Conservation (phyloP, 805 yeast genomes). For the Metschnikowia kunwiensis region DNA sequence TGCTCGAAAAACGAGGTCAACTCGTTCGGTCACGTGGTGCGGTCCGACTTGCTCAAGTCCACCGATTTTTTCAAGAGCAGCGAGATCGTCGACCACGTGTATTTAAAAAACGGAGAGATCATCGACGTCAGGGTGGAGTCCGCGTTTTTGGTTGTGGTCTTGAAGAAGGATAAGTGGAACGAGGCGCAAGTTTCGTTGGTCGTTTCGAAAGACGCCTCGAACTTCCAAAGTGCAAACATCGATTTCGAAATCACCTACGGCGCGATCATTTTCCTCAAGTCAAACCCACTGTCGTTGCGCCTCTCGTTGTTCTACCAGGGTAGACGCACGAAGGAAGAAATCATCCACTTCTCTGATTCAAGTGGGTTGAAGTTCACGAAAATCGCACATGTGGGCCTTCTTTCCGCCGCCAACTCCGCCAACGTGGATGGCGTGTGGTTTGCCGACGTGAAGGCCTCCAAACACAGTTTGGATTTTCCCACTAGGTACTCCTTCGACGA, state of each 20-base stretch:
- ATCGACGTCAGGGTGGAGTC: constrained; percentile 36
- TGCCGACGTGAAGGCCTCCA: constrained; percentile 35
- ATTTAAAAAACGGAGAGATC: constrained; percentile 31
- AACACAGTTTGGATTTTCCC: constrained; percentile 9
- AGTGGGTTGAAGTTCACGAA: constrained; percentile 50
- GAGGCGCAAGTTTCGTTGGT: constrained; percentile 36
- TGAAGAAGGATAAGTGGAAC: constrained; percentile 43
- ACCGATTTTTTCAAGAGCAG: constrained; percentile 41
- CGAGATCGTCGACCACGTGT: constrained; percentile 21
- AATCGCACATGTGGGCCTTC: constrained; percentile 37
- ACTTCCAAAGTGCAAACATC: constrained; percentile 40
- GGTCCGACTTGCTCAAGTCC: constrained; percentile 38
- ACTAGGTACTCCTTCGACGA: constrained; percentile 46
- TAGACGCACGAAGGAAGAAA: constrained; percentile 21
- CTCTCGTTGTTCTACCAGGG: constrained; percentile 23
- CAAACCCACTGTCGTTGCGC: constrained; percentile 36
- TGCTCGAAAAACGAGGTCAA: constrained; percentile 33
- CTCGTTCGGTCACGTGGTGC: constrained; percentile 39
- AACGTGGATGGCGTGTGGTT: constrained; percentile 63
- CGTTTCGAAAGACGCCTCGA: constrained; percentile 46
- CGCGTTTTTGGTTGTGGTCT: constrained; percentile 40
- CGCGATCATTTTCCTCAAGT: constrained; percentile 35
- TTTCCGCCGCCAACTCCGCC: constrained; percentile 43
- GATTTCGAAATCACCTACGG: constrained; percentile 37
- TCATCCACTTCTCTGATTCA: constrained; percentile 53